phyloP scores from a whole-genome alignment of 169 alveolate species.

The Plasmodium reichenowi region DNA sequence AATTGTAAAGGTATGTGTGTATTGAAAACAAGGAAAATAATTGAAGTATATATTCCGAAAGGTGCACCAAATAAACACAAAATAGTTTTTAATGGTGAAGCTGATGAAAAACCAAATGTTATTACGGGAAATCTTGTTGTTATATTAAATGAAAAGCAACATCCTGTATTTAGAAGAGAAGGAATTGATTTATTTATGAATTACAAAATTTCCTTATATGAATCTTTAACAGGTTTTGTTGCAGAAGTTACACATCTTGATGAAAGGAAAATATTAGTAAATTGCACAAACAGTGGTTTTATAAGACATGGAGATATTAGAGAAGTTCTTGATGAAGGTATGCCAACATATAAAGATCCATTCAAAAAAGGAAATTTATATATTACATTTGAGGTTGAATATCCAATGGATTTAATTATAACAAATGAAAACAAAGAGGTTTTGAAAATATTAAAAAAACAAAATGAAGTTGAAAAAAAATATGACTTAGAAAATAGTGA shows the following conservation, averaged over 20 bases:
- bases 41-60: slow-evolving; percentile 95
- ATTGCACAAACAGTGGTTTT: slow-evolving; percentile 51
- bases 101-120: slow-evolving; percentile 96
- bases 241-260: slow-evolving; percentile 95
- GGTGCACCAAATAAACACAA: slow-evolving; percentile 97
- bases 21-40: slow-evolving; percentile 91
- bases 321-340: slow-evolving; percentile 94
- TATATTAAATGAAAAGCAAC: slow-evolving; percentile 90
- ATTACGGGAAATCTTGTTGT: slow-evolving; percentile 94
- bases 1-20: slow-evolving; percentile 92
- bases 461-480: slow-evolving; percentile 57
- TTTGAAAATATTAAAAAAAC: slow-evolving; percentile 66
- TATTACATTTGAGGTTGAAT: slow-evolving; percentile 93
- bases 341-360: slow-evolving; percentile 96
- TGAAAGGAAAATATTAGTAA: slow-evolving; percentile 85
- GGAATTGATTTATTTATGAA: slow-evolving; percentile 95
- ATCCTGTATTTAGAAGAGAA: slow-evolving; percentile 93
- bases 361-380: slow-evolving; percentile 94
- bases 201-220: slow-evolving; percentile 92
- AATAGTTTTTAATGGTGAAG: slow-evolving; percentile 95
- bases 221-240: slow-evolving; percentile 96
- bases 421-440: slow-evolving; percentile 78
- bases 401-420: slow-evolving; percentile 91
- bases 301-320: slow-evolving; percentile 88
- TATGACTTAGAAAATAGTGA: slow-evolving; percentile 66